These are phyloP conservation scores for Scalesia atractyloides DNA, from an alignment of 129 eudicot genomes.

Conservation along the genomic window DNA sequence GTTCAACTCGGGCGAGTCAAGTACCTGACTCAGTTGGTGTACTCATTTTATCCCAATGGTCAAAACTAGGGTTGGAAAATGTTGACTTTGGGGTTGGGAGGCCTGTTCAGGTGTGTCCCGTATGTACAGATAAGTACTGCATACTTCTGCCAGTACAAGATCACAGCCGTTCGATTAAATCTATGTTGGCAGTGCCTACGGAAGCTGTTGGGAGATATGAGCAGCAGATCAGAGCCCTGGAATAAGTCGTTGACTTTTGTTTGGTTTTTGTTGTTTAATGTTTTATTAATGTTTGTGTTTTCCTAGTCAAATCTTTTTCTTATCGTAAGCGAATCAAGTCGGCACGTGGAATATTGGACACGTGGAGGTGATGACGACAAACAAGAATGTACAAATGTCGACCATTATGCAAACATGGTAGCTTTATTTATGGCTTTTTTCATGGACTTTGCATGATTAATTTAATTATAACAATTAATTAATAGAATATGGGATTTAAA, in stretches of 20 bases:
- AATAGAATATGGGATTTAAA: no score
- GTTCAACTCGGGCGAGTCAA: slow-evolving; percentile 37
- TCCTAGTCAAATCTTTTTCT: slow-evolving; percentile 23
- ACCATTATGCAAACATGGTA: slow-evolving; percentile 34
- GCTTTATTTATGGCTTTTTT: slow-evolving; percentile 33
- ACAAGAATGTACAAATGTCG: slow-evolving; percentile 31
- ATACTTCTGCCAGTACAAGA: slow-evolving; percentile 57
- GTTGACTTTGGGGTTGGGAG: slow-evolving; percentile 79
- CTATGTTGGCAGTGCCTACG: slow-evolving; percentile 65
- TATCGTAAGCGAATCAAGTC: slow-evolving; percentile 18
- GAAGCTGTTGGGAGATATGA: slow-evolving; percentile 56
- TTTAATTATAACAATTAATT: no score
- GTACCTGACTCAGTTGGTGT: slow-evolving; percentile 71
- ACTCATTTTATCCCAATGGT: slow-evolving; percentile 71
- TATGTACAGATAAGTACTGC: slow-evolving; percentile 70
- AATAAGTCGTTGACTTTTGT: slow-evolving; percentile 31
- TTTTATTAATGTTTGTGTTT: slow-evolving; percentile 20
- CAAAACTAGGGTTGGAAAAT: slow-evolving; percentile 66
- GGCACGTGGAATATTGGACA: slow-evolving; percentile 34
- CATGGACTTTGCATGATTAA: slow-evolving; percentile 13
- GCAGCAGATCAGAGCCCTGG: slow-evolving; percentile 34
- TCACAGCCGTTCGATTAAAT: slow-evolving; percentile 48
- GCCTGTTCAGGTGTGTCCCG: slow-evolving; percentile 67
- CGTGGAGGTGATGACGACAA: slow-evolving; percentile 30
- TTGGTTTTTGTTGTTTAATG: slow-evolving; percentile 11